Evolutionary conservation across 345 rosid species (phyloP).

Genomic region (thale cress (Arabidopsis thaliana)): DNA sequence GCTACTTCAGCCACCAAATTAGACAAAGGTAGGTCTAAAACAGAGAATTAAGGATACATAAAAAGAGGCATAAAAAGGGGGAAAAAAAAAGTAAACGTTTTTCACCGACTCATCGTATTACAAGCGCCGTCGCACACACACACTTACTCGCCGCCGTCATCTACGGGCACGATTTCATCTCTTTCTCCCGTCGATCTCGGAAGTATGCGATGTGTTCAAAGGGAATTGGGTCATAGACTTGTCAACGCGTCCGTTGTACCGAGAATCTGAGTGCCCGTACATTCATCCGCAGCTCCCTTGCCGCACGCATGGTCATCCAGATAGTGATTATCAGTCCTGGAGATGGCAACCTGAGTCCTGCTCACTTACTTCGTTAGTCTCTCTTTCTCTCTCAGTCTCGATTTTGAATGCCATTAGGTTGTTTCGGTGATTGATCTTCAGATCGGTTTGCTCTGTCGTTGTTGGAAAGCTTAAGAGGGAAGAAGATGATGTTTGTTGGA

Average conservation of each 20-base stretch:
- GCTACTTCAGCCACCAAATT: too few relatives aligned
- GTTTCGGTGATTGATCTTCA: slow-evolving; percentile 6
- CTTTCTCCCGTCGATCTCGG: slow-evolving; percentile 57
- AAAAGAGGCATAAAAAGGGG: not conserved
- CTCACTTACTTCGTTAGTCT: slow-evolving; percentile 73
- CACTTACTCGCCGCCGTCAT: slow-evolving; percentile 61
- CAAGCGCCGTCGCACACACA: slow-evolving; percentile 70
- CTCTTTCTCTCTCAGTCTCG: slow-evolving; percentile 9
- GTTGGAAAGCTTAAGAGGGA: slow-evolving; percentile 77
- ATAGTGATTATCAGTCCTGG: slow-evolving; percentile 69
- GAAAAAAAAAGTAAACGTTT: not conserved
- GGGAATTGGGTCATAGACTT: slow-evolving; percentile 85
- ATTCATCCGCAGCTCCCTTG: slow-evolving; percentile 91
- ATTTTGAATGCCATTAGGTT: not conserved
- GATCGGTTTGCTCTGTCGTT: slow-evolving; percentile 6
- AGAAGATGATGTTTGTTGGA: slow-evolving; percentile 90
- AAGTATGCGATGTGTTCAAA: slow-evolving; percentile 72
- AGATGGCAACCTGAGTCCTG: slow-evolving; percentile 93
- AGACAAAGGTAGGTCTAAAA: too few relatives aligned
- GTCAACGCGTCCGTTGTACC: slow-evolving; percentile 62
- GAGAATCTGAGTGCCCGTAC: slow-evolving; percentile 87
- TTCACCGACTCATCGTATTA: slow-evolving; percentile 43
- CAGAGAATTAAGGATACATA: not conserved
- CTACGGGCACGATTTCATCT: slow-evolving; percentile 72
- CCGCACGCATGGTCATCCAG: slow-evolving; percentile 76